Percentiles rank a stretch among this genome's conserved stretches.
phyloP scores from a whole-genome alignment of 176 grass and related monocot genomes.

The Tillandsia fasciculata region DNA sequence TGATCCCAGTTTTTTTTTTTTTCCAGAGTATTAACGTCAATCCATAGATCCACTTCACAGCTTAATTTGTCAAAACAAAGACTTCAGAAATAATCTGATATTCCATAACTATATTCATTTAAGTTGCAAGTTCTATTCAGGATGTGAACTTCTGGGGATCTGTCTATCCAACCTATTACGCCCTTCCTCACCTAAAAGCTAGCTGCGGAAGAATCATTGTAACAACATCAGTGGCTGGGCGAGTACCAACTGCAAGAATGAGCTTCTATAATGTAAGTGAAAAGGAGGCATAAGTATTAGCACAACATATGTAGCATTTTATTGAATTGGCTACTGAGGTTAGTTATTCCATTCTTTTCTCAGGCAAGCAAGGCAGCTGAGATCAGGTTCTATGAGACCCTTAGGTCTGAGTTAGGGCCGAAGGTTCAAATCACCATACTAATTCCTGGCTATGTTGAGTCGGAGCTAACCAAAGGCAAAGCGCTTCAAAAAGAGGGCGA shows the following conservation, averaged over 20 bases:
- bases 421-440: conserved; percentile 50
- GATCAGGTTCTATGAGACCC: conserved; percentile 61
- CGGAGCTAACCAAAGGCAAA: conserved; percentile 55
- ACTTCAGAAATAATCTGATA: not conserved
- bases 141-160: conserved; percentile 89
- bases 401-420: conserved; percentile 28
- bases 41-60: not conserved
- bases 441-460: conserved; percentile 53
- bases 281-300: not conserved
- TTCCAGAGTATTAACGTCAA: not conserved
- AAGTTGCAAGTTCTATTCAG: conserved; percentile 20
- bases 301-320: not conserved
- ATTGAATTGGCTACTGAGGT: not conserved
- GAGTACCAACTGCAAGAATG: conserved; percentile 56
- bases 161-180: conserved; percentile 76
- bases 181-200: conserved; percentile 60
- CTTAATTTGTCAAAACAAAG: not conserved
- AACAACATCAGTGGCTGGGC: conserved; percentile 66
- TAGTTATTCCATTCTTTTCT: not conserved
- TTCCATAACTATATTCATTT: not conserved
- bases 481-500: conserved; percentile 23
- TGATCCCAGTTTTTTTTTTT: not conserved
- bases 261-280: conserved; percentile 80
- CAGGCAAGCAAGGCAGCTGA: conserved; percentile 61
- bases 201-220: conserved; percentile 74